These are phyloP conservation scores for Rhododendron mucronatum DNA, from an alignment of 148 eudicot genomes.

Conservation along the genomic window DNA sequence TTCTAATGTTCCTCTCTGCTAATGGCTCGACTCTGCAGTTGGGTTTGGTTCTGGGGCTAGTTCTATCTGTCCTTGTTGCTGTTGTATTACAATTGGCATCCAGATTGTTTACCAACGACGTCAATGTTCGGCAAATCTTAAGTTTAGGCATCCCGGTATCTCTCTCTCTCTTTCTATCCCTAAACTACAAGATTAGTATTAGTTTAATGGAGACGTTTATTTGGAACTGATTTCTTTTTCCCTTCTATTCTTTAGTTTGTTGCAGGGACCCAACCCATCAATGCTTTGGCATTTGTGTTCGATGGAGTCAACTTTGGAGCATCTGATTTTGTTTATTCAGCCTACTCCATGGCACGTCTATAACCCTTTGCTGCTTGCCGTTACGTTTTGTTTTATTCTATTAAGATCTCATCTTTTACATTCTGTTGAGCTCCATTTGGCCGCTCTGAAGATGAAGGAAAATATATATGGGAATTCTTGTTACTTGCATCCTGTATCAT, in stretches of 20 bases:
- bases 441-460: neutral
- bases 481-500: neutral
- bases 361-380: neutral
- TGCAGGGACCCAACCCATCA: conserved; percentile 56
- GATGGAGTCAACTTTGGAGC: conserved; percentile 63
- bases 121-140: conserved; percentile 30
- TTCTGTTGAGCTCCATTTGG: neutral
- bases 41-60: conserved; percentile 34
- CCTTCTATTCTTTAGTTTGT: conserved; percentile 38
- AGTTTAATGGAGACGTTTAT: neutral
- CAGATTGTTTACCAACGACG: conserved; percentile 27
- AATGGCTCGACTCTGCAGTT: conserved; percentile 28
- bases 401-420: neutral
- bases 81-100: conserved; percentile 24
- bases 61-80: conserved; percentile 25
- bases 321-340: conserved; percentile 53
- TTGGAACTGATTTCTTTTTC: neutral
- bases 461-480: neutral
- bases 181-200: neutral
- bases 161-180: neutral
- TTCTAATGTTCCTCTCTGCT: neutral
- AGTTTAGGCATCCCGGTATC: conserved; percentile 43
- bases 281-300: conserved; percentile 52
- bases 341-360: conserved; percentile 49
- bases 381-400: neutral